A percentile compares a stretch with the other conserved stretches of the same genome.
These are phyloP conservation scores for Carex myosuroides DNA, from an alignment of 176 grass and related monocot genomes.

Conservation along the genomic window DNA sequence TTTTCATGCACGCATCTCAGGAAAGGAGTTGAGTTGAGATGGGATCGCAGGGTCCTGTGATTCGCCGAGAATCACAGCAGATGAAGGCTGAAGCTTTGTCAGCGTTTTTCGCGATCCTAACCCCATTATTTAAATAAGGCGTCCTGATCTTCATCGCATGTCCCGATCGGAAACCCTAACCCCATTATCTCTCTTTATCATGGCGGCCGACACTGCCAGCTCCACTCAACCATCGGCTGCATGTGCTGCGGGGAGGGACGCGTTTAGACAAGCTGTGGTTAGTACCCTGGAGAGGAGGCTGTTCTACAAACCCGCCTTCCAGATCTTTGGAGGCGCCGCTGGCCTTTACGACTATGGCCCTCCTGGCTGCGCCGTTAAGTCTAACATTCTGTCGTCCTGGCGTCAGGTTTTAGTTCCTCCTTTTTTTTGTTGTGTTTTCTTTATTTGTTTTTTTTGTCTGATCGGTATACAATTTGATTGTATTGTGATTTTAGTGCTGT, in stretches of 20 bases:
- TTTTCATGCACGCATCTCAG: too few species aligned
- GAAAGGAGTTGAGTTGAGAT: too few species aligned
- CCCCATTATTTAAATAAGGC: too few species aligned
- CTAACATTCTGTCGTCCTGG: conserved; percentile 84
- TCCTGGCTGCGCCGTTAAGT: conserved; percentile 68
- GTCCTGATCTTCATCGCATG: conserved; percentile 18
- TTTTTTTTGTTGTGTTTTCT: not conserved
- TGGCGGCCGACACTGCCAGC: not conserved
- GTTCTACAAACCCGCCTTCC: conserved; percentile 82
- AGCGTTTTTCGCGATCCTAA: rapidly evolving
- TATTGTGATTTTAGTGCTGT: too few species aligned
- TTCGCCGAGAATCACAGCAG: too few species aligned
- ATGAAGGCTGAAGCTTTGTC: rapidly evolving
- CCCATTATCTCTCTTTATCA: conserved; percentile 13
- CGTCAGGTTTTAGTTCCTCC: conserved; percentile 40
- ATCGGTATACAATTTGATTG: too few species aligned
- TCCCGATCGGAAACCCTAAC: conserved; percentile 26
- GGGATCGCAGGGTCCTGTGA: too few species aligned
- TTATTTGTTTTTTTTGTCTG: not conserved
- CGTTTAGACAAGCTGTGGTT: conserved; percentile 52
- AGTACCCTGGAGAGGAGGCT: conserved; percentile 80
- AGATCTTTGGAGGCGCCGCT: conserved; percentile 86
- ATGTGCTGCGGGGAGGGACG: conserved; percentile 40
- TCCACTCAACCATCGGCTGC: not conserved
- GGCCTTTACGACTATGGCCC: conserved; percentile 87